These are phyloP conservation scores for Epichloe aotearoae DNA, from an alignment of 2,329 filamentous ascomycete species.

Conservation along the genomic window DNA sequence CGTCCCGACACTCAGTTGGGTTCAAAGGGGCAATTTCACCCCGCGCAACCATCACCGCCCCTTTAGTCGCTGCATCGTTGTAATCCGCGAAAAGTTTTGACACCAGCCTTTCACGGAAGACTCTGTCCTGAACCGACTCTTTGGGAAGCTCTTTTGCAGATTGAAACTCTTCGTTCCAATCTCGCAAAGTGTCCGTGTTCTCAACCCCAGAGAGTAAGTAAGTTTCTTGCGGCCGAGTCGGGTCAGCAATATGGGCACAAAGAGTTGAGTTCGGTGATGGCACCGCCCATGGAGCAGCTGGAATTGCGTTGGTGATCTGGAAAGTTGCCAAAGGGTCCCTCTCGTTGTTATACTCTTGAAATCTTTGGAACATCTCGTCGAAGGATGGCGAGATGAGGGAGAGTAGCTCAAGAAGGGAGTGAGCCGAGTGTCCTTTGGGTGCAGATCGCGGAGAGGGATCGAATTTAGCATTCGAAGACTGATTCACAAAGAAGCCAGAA, in stretches of 20 bases:
- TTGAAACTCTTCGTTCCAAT: constrained; percentile 99
- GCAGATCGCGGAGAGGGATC: constrained; percentile 71
- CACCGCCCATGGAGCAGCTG: constrained; percentile 84
- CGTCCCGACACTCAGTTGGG: constrained; percentile 81
- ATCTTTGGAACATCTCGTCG: constrained; percentile 53
- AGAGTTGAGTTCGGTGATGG: constrained; percentile 50
- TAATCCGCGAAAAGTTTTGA: constrained; percentile 97
- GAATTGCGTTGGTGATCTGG: constrained; percentile 90
- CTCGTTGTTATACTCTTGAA: constrained; percentile 74
- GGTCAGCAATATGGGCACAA: constrained; percentile 64
- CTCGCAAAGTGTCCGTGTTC: constrained; percentile 83
- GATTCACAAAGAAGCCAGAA: constrained; percentile 94
- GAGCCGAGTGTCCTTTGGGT: constrained; percentile 66
- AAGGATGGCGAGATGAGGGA: constrained; percentile 75
- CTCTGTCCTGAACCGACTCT: constrained; percentile 85
- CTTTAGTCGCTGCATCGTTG: constrained; percentile 84
- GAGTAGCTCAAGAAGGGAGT: constrained; percentile 77
- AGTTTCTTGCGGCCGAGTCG: constrained; percentile 82
- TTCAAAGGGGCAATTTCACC: constrained; percentile 91
- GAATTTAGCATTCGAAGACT: constrained; percentile 88
- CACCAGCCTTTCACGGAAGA: constrained; percentile 86
- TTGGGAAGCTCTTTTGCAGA: constrained; percentile 89
- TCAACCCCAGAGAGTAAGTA: constrained; percentile 84
- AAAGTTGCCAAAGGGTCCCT: constrained; percentile 86
- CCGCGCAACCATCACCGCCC: constrained; percentile 80